phyloP scores from a whole-genome alignment of 805 yeast species.

The Teunomyces funiuensis region DNA sequence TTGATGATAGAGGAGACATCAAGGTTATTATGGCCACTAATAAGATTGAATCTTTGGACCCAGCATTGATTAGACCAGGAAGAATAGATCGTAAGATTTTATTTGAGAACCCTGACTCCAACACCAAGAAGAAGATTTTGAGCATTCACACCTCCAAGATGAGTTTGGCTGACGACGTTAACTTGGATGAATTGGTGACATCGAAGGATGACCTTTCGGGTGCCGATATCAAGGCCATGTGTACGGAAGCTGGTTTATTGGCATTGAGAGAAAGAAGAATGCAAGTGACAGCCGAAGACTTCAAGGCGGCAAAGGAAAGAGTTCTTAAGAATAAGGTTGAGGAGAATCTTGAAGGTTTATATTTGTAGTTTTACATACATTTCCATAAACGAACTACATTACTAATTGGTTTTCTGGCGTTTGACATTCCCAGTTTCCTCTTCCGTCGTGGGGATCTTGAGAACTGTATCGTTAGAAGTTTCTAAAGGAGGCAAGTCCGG shows the following conservation, averaged over 20 bases:
- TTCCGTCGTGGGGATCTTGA: background rate
- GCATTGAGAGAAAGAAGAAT: conserved; percentile 96
- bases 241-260: conserved; percentile 95
- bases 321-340: conserved; percentile 95
- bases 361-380: conserved; percentile 48
- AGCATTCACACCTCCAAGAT: conserved; percentile 90
- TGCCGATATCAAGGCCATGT: conserved; percentile 95
- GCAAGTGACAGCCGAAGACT: conserved; percentile 95
- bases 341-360: conserved; percentile 92
- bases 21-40: conserved; percentile 98
- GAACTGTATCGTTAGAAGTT: no score
- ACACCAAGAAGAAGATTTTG: conserved; percentile 89
- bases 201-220: conserved; percentile 94
- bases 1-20: conserved; percentile 95
- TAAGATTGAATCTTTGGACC: conserved; percentile 90
- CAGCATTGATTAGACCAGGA: conserved; percentile 95
- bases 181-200: conserved; percentile 82
- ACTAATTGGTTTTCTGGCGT: background rate
- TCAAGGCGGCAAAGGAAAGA: conserved; percentile 89
- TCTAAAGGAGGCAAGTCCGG: conserved; percentile 16
- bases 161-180: conserved; percentile 86
- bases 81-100: conserved; percentile 94
- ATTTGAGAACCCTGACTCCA: conserved; percentile 93
- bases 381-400: background rate
- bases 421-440: background rate